Evolutionary conservation across 148 eudicot species (phyloP).

Genomic region (Nyssa sinensis): DNA sequence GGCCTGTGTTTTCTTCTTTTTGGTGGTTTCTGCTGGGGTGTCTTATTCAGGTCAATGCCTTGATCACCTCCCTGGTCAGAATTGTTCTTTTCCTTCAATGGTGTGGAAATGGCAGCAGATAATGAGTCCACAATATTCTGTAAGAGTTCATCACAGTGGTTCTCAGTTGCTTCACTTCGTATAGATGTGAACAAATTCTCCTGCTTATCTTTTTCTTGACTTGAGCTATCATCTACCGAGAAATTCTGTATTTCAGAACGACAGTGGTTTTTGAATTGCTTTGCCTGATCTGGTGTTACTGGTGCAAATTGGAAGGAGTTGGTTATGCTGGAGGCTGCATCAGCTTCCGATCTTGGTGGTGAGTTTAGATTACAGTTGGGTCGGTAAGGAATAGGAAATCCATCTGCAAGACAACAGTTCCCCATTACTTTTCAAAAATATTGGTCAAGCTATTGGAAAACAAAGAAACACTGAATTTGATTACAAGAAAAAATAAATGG

Average conservation of each 20-base stretch:
- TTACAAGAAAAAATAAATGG: neutral
- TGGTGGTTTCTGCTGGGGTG: constrained; percentile 55
- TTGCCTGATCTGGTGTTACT: constrained; percentile 50
- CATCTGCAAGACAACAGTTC: constrained; percentile 30
- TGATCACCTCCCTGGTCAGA: constrained; percentile 24
- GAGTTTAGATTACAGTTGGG: constrained; percentile 32
- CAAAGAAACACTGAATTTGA: neutral
- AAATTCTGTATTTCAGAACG: constrained; percentile 18
- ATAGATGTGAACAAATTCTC: constrained; percentile 22
- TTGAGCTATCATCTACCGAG: constrained; percentile 31
- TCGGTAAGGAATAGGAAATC: constrained; percentile 24
- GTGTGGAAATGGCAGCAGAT: constrained; percentile 28
- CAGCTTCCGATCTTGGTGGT: constrained; percentile 26
- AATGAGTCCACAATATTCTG: constrained; percentile 27
- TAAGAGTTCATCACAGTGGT: constrained; percentile 21
- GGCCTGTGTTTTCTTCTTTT: constrained; percentile 63
- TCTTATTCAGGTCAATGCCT: constrained; percentile 48
- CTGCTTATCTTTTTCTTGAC: constrained; percentile 30
- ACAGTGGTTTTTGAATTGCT: constrained; percentile 22
- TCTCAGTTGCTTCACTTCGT: constrained; percentile 22
- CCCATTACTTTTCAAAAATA: neutral
- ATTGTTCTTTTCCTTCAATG: constrained; percentile 22
- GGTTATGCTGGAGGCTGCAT: constrained; percentile 23
- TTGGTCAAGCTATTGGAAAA: neutral
- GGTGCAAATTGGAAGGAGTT: constrained; percentile 44